These are phyloP conservation scores for Domatiomyces globalis DNA, from an alignment of 2,329 filamentous ascomycete species.

Conservation along the genomic window DNA sequence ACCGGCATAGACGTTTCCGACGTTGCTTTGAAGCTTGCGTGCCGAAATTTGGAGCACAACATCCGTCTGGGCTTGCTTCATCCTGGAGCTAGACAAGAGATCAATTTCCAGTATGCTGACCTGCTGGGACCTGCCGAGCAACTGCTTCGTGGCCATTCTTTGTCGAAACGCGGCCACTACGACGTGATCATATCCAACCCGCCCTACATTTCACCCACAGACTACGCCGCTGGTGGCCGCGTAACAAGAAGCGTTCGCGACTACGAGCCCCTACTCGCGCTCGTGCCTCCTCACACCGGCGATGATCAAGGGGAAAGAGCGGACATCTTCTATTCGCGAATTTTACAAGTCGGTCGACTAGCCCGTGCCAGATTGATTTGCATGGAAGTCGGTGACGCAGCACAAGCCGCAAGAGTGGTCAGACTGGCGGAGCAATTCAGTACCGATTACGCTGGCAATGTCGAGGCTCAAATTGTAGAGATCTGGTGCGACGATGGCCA, in stretches of 20 bases:
- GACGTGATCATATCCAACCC: slow-evolving; percentile 78
- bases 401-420: slow-evolving; percentile 53
- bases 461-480: slow-evolving; percentile 4
- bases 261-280: slow-evolving; percentile 65
- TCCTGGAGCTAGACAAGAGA: slow-evolving; percentile 19
- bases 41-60: slow-evolving; percentile 48
- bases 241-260: slow-evolving; percentile 56
- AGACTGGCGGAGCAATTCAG: slow-evolving; percentile 9
- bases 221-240: slow-evolving; percentile 47
- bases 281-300: slow-evolving; percentile 38
- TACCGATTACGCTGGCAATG: not conserved
- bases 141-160: not conserved
- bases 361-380: slow-evolving; percentile 43
- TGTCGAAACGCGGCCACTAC: slow-evolving; percentile 15
- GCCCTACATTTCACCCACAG: slow-evolving; percentile 63
- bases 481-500: slow-evolving; percentile 12
- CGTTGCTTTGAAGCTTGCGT: slow-evolving; percentile 50
- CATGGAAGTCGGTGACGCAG: slow-evolving; percentile 57
- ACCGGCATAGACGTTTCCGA: slow-evolving; percentile 60
- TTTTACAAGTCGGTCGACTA: slow-evolving; percentile 42
- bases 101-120: slow-evolving; percentile 37
- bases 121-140: slow-evolving; percentile 20
- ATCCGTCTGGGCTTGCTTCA: slow-evolving; percentile 20
- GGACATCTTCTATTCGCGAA: slow-evolving; percentile 53
- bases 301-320: slow-evolving; percentile 17